Conservation (phyloP, 2,329 filamentous ascomycete genomes). For the Coniella lustricola region DNA sequence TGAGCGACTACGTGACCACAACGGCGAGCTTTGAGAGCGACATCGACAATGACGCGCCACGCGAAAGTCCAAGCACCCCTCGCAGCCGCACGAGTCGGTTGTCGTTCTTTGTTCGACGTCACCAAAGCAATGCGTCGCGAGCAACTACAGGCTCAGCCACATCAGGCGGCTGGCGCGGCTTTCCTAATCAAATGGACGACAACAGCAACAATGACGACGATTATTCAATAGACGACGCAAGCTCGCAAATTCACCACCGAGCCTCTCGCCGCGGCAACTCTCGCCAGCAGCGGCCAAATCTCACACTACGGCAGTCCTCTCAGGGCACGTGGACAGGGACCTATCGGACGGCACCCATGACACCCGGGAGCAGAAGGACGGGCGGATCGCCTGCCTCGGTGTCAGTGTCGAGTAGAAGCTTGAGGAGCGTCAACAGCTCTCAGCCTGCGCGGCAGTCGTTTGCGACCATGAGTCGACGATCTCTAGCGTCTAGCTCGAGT, state of each 20-base stretch:
- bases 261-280: too few relatives aligned
- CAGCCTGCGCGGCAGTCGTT: slow-evolving; percentile 37
- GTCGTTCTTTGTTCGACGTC: not conserved
- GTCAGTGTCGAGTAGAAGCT: slow-evolving; percentile 16
- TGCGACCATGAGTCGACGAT: slow-evolving; percentile 22
- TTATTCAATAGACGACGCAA: too few relatives aligned
- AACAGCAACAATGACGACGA: slow-evolving; percentile 1
- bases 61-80: slow-evolving; percentile 34
- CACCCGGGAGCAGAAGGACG: slow-evolving; percentile 37
- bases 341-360: slow-evolving; percentile 49
- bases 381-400: slow-evolving; percentile 29
- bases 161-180: slow-evolving; percentile 5
- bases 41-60: slow-evolving; percentile 40
- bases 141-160: slow-evolving; percentile 4
- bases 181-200: too few relatives aligned
- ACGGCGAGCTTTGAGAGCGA: slow-evolving; percentile 27
- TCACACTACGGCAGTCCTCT: slow-evolving; percentile 33
- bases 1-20: too few relatives aligned
- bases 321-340: slow-evolving; percentile 34
- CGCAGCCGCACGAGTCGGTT: slow-evolving; percentile 17
- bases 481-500: slow-evolving; percentile 30
- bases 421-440: slow-evolving; percentile 33
- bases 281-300: slow-evolving; percentile 19
- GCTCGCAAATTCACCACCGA: slow-evolving; percentile 6
- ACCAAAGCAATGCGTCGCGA: slow-evolving; percentile 18